Evolutionary conservation across 805 yeast genomes (phyloP).

Genomic region (Candida awuae): DNA sequence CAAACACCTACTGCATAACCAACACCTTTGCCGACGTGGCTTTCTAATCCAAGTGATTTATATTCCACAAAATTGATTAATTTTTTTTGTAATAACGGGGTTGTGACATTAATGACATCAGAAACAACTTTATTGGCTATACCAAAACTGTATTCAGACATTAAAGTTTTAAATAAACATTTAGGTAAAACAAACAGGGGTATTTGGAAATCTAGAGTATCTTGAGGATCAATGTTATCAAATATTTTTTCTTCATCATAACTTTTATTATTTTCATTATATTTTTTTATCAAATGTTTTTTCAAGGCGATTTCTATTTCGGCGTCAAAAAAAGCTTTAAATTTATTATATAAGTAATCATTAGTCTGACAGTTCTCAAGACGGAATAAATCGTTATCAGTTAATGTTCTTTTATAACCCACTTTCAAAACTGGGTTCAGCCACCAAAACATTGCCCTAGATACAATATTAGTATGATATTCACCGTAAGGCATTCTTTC

Average conservation of each 20-base stretch:
- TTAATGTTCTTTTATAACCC: constrained; percentile 68
- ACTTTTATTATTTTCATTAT: constrained; percentile 14
- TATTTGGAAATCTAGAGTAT: constrained; percentile 17
- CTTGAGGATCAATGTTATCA: constrained; percentile 14
- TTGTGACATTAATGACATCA: constrained; percentile 41
- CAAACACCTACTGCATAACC: constrained; percentile 74
- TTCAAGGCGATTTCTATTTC: constrained; percentile 21
- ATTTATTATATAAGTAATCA: constrained; percentile 33
- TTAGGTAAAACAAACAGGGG: constrained; percentile 21
- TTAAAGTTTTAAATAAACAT: constrained; percentile 44
- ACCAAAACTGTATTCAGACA: constrained; percentile 35
- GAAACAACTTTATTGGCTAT: constrained; percentile 35
- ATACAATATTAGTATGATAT: constrained; percentile 33
- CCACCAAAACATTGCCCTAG: constrained; percentile 58
- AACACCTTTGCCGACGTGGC: constrained; percentile 51
- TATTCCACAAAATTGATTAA: constrained; percentile 55
- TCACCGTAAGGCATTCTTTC: constrained; percentile 47
- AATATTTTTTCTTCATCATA: constrained; percentile 11
- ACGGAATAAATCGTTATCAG: constrained; percentile 51
- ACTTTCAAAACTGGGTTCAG: constrained; percentile 50
- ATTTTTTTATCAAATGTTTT: constrained; percentile 4
- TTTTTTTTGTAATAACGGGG: constrained; percentile 59
- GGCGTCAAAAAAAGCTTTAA: constrained; percentile 28
- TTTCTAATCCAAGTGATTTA: constrained; percentile 35
- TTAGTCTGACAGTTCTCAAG: constrained; percentile 37